A percentile compares a stretch with the other conserved stretches of the same genome.
Conservation (phyloP, 306 rosid genomes). For the Cicer bijugum region DNA sequence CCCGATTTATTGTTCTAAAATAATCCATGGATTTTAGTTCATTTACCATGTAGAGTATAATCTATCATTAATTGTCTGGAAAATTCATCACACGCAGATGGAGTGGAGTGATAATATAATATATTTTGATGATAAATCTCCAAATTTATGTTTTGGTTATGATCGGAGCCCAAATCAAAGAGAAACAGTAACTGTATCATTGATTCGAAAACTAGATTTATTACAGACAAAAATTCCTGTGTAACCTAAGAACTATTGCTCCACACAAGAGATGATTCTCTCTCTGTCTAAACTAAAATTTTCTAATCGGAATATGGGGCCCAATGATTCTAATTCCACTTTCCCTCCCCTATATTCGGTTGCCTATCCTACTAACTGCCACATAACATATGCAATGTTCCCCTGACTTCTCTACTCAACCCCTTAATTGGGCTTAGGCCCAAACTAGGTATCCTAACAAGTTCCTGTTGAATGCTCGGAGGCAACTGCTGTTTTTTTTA, state of each 20-base stretch:
- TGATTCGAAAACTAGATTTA: background rate
- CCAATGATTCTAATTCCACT: background rate
- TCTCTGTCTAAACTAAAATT: background rate
- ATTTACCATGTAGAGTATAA: background rate
- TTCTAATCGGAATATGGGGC: background rate
- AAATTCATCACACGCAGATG: conserved; percentile 15
- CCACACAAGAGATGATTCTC: background rate
- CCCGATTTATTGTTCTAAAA: conserved; percentile 2
- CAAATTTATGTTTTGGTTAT: background rate
- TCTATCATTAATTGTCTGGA: conserved; percentile 4
- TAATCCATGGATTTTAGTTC: conserved; percentile 13
- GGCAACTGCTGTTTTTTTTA: conserved; percentile 34
- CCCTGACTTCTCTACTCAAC: background rate
- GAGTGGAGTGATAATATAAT: background rate
- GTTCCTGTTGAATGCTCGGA: conserved; percentile 2
- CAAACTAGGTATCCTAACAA: background rate
- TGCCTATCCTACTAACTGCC: background rate
- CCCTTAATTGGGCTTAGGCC: background rate
- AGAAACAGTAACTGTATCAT: background rate
- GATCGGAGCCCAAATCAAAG: background rate
- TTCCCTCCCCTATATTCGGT: background rate
- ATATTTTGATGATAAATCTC: conserved; percentile 27
- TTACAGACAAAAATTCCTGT: background rate
- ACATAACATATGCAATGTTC: background rate
- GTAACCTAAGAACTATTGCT: background rate